Percentiles rank a stretch among this genome's conserved stretches.
Evolutionary conservation across 2,329 filamentous ascomycete genomes (phyloP).

Genomic region (Phialocephala sp.): DNA sequence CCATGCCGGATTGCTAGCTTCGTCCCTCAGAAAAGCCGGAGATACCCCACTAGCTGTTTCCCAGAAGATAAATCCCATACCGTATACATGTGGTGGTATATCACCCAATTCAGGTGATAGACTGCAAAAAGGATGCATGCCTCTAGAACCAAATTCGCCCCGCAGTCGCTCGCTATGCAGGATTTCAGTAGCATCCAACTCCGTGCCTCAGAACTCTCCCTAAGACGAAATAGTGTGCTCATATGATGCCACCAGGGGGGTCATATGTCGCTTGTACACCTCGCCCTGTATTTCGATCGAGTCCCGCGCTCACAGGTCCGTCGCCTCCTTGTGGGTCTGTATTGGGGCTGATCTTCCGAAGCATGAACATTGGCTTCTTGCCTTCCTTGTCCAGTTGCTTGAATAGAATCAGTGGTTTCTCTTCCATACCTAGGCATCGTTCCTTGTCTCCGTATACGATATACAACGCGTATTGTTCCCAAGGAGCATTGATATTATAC

Average conservation of each 20-base stretch:
- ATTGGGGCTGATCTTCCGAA: conserved; percentile 56
- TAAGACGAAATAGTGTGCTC: conserved; percentile 8
- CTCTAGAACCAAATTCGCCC: conserved; percentile 24
- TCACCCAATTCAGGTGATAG: conserved; percentile 11
- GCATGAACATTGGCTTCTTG: conserved; percentile 99
- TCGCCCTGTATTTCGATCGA: conserved; percentile 35
- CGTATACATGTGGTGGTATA: conserved; percentile 13
- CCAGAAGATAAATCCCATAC: conserved; percentile 15
- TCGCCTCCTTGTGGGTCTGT: conserved; percentile 52
- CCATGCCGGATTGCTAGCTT: conserved; percentile 6
- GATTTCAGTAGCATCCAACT: conserved; percentile 20
- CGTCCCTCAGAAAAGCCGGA: background rate
- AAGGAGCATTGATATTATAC: conserved; percentile 97
- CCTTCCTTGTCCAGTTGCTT: conserved; percentile 97
- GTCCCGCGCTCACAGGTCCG: conserved; percentile 43
- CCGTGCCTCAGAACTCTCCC: conserved; percentile 12
- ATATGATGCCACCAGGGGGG: conserved; percentile 44
- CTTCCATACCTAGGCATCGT: conserved; percentile 86
- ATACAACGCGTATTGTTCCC: conserved; percentile 96
- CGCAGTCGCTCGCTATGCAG: conserved; percentile 30
- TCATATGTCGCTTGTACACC: conserved; percentile 35
- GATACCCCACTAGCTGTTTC: background rate
- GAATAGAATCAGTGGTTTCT: conserved; percentile 93
- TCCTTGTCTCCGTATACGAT: conserved; percentile 99
- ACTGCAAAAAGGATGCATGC: conserved; percentile 16